Evolutionary conservation across 2,329 filamentous ascomycete genomes (phyloP), one percentile per base, ranked within the genome.

Genomic region (Botrytis paeoniae): DNA sequence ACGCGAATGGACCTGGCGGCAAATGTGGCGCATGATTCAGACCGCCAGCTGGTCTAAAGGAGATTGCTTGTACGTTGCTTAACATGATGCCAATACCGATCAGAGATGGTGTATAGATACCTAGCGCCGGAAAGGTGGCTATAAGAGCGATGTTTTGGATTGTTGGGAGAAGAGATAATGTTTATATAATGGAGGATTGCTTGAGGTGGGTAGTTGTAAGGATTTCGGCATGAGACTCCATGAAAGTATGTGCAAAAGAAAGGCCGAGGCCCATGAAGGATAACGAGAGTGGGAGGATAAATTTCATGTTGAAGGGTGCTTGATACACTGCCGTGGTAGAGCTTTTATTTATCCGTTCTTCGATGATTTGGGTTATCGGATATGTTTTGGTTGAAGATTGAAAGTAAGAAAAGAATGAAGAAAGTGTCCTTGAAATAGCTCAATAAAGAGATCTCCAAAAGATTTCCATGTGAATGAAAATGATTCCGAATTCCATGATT

Each of bases 21-120:
- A 18, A 32, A 16, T n/a, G 7, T 29, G 37, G 61, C 2, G 8
- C 4, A 1, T 25, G 29, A n/a, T 7, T 43, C 37, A 43, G 18
- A 41, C 61, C 61, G 29, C 25, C 25, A 57, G 5, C 14, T 7
- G 37, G 4, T 8, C 4, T 37, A 12, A 43, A 63, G 39, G 37
- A 16, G 7, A 7, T 25, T 54, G 65, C 65, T 1, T 57, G 65
- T 29, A 69, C 48, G 25, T 43, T 16, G 39, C 65, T 57, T 41
- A 48, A 41, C 48, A 69, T 69, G 65, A 69, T 69, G 32, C 48
- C 65, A 14, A 69, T 69, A 7, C 65, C 37, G n/a, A 69, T 25
- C 8, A 69, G 4, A 43, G 65, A n/a, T 41, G 48, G 48, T 29
- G 65, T 43, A 37, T 69, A 69, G 35, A 57, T 22, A 43, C 65